Evolutionary conservation across 2,329 filamentous ascomycete species (phyloP), one percentile per base, ranked within the genome.

Genomic region (Metarhizium sp.): DNA sequence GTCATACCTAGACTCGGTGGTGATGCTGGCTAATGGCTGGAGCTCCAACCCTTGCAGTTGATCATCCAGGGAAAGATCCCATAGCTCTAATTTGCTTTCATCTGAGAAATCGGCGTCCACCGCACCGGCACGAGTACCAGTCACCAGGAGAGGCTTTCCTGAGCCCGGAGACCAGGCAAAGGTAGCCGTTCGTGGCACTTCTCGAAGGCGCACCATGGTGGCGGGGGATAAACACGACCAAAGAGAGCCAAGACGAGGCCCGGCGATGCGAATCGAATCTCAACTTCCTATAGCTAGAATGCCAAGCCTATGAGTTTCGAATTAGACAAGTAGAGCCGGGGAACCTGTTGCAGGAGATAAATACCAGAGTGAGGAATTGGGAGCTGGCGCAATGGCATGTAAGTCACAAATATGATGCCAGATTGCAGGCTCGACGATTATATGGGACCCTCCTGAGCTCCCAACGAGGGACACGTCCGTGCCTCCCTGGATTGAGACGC

Each of bases 51-150:
- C 85, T 66, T 88, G 85, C 58, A 87, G 80, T 59, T 83, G 74
- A 71, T 85, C 84, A 71, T 95, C 90, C 62, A 97, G 79, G 67
- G 84, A 86, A 62, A 99, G 78, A 73, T 97, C 90, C 94, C 94
- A 99, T 58, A 99, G 79, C 77, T 99, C 94, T 56, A 99, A 78
- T 75, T 92, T 92, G 60, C 91, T 96, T 71, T 97, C 92, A 71
- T 94, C 94, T 32, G 94, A 97, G 74, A 99, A 99, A 72, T 97
- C 92, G 64, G 90, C 92, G 73, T 95, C 91, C 46, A 99, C 91
- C 64, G 94, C 94, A 60, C 94, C 94, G 59, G 94, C 92, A 64
- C 92, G 86, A 50, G 94, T 99, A 65, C 94, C 94, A 32, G 94
- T 99, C 58, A 90, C 92, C 61, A 99, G 78, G 63, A 95, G 79